Evolutionary conservation across 129 eudicot species (phyloP), one percentile per base, ranked within the genome.

Genomic region (Solidago caesia): DNA sequence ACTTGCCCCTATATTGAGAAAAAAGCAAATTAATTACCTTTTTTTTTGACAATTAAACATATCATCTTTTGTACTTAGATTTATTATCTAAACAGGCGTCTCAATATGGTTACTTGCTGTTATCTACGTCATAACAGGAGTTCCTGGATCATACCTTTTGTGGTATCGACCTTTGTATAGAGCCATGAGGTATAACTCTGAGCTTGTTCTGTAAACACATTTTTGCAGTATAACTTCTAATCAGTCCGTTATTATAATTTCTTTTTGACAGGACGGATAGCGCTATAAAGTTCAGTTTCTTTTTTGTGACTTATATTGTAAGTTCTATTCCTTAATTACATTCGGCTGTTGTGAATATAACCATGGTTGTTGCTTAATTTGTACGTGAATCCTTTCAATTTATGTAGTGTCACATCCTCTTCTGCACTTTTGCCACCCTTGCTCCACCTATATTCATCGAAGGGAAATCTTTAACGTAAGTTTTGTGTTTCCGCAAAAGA

Each of bases 131-230:
- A 76, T 91, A 74, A 67, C 85, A 48, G 99, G 99, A 68, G 86
- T 91, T 79, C 99, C 99, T 52, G 96, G 94, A 60, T 88, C 94
- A 56, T 95, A 91, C 79, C 71, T 89, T n/a, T 69, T 85, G 62
- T 95, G 99, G 99, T 95, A 95, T 76, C 94, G 95, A 55, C 96
- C 99, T 65, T 85, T 91, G 44, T 95, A 95, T 77, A 91, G 95
- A 72, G 99, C 97, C 75, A 85, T 81, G 92, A 91, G 99, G 99
- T 95, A 95, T 79, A 56, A 57, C 47, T 55, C 6, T 44, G 4
- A 46, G 11, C 64, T 79, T 67, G 56, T 57, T 45, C 66, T 3
- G 55, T 51, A 16, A 65, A 79, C 45, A 29, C 14, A 27, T 11
- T 29, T 55, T 65, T 45, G 26, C n/a, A 47, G 4, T 5, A 26